phyloP scores from a whole-genome alignment of 2,329 filamentous ascomycete species.

The Sclerotinia minor region DNA sequence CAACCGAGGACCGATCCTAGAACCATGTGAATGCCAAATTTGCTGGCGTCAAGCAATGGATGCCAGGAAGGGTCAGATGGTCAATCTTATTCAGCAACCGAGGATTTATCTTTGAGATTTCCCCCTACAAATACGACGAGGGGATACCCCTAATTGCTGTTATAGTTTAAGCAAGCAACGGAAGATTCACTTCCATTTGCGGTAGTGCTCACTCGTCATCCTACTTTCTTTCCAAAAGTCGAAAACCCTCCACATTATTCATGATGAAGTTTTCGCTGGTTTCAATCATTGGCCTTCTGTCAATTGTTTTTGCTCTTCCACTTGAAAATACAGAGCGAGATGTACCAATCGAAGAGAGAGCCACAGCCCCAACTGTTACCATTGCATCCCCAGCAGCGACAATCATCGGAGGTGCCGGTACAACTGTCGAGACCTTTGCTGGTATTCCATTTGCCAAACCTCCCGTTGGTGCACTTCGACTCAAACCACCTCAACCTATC shows the following conservation, averaged over 20 bases:
- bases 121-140: background rate
- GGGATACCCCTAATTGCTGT: background rate
- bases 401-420: slow-evolving; percentile 26
- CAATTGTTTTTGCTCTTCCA: slow-evolving; percentile 1
- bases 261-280: slow-evolving; percentile 22
- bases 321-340: slow-evolving; percentile 1
- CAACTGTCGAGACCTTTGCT: slow-evolving; percentile 61
- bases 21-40: background rate
- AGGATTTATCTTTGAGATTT: background rate
- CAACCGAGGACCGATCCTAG: background rate
- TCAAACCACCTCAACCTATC: slow-evolving; percentile 66
- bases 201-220: background rate
- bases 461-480: slow-evolving; percentile 63
- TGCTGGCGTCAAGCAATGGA: background rate
- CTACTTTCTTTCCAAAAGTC: background rate
- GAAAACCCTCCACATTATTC: background rate
- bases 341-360: slow-evolving; percentile 16
- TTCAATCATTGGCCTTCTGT: background rate
- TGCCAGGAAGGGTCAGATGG: background rate
- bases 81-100: background rate
- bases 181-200: background rate
- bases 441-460: slow-evolving; percentile 75
- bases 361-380: slow-evolving; percentile 22
- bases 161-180: background rate
- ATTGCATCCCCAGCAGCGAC: slow-evolving; percentile 28